Evolutionary conservation across 2,329 filamentous ascomycete genomes (phyloP), one percentile per base, ranked within the genome.

Genomic region (Diaporthe helianthi): DNA sequence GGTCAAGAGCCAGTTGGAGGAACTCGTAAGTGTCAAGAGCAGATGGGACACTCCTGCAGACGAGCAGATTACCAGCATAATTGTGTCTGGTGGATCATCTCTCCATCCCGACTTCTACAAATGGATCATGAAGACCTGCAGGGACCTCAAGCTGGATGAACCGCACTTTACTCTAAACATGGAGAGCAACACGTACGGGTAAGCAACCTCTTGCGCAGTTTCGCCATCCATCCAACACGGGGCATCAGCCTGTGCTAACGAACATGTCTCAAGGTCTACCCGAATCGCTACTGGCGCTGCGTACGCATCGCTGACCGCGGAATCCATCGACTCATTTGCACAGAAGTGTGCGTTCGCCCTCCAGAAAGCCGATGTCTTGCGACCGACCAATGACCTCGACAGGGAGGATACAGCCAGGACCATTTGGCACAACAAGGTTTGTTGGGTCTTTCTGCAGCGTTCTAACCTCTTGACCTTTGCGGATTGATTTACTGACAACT

Each of bases 351-450:
- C 53, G 38, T 55, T 55, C 19, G 53, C n/a, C 19, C 33, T 58
- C 17, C 31, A 41, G 33, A 41, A 58, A 17, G 13, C n/a, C 33
- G 26, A 19, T 2, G 53, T 41, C 7, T 17, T 1, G 7, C 17
- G n/a, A 5, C n/a, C 4, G 2, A n/a, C 10, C 22, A 1, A 17
- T 8, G 13, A 17, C 2, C 5, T 41, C 1, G n/a, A 24, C 1
- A 10, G 1, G n/a, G 33, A 19, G 24, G 19, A 12, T 4, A 26
- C 7, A 6, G 53, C 53, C 24, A 4, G 10, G 9, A 41, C 33
- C 3, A 26, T 58, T 8, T 58, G 53, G 53, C 19, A 17, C 2
- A 15, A 58, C 22, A 33, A 58, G 53, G 53, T 58, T 12, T 33
- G 33, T 58, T 19, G 13, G 26, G 53, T 13, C 22, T 41, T 58